Conservation (phyloP, 1,284 basidiomycete species). For the Fistulina hepatica region DNA sequence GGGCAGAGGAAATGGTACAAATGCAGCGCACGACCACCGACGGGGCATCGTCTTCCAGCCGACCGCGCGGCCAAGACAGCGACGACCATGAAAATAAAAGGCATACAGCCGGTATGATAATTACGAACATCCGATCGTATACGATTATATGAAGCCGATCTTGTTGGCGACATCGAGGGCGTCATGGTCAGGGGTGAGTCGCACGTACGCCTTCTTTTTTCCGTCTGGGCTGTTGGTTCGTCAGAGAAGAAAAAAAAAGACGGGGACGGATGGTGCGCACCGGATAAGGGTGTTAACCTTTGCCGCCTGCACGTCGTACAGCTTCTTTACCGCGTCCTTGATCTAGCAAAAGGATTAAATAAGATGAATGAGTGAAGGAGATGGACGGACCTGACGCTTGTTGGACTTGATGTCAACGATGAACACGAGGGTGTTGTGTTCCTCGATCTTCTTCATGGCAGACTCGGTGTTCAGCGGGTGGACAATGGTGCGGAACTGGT, state of each 20-base stretch:
- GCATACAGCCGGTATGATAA: too few species aligned
- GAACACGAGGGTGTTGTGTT: constrained; percentile 98
- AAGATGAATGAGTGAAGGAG: too few species aligned
- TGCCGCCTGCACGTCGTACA: constrained; percentile 93
- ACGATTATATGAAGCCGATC: constrained; percentile 50
- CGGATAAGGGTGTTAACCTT: constrained; percentile 99
- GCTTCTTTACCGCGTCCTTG: constrained; percentile 98
- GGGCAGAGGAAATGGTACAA: too few species aligned
- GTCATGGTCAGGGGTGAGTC: constrained; percentile 91
- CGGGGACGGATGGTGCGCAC: constrained; percentile 32
- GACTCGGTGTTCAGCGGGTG: constrained; percentile 78
- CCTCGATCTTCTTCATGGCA: constrained; percentile 98
- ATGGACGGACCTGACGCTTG: constrained; percentile 98
- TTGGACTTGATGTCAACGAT: constrained; percentile 91
- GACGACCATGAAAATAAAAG: too few species aligned
- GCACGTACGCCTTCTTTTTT: constrained; percentile 99
- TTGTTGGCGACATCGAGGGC: constrained; percentile 99
- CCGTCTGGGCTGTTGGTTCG: constrained; percentile 75
- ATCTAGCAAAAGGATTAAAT: too few species aligned
- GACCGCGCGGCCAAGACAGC: too few species aligned
- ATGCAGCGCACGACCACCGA: too few species aligned
- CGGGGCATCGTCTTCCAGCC: too few species aligned
- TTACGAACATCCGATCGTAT: too few species aligned
- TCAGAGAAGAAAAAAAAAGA: constrained; percentile 5
- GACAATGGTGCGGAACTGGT: constrained; percentile 92